Base-by-base conservation (phyloP, 805 yeast genomes). In the Priceomyces fermenticarens region DNA sequence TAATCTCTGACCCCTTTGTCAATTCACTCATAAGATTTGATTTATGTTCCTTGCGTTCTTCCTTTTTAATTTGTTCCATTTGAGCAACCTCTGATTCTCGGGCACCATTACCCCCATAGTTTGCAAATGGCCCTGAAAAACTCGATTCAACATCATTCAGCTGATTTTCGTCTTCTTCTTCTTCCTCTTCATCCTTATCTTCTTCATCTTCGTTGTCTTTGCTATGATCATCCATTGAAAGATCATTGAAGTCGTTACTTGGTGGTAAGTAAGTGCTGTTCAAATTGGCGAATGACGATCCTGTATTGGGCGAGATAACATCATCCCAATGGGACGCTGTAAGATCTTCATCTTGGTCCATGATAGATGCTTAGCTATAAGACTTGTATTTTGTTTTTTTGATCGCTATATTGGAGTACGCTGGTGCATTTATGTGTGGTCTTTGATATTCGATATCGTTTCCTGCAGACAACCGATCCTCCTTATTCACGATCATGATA, bases 321-420 rank as follows among this genome's bases (percentile, higher is more conserved):
- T 80, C 86, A 42, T 75, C 85, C 87, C 86, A 81, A 43, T 73
- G 77, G 1, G 81, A 74, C 4, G 78, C 75, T 8, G 77, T 72
- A 23, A 78, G 62, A 40, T 73, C 78, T 20, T 77, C 81, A 20
- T 20, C 25, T 52, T 64, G 65, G 32, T 70, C 71, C 76, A 72
- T 70, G 27, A 27, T 46, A 20, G 25, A 20, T 20, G 4, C 25
- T 8, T 20, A 8, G 4, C 25, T 20, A 20, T 20, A 8, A 20
- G 25, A 20, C 4, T 20, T 20, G 25, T 20, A 20, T 20, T 20
- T 20, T 20, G 8, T 20, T 20, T 20, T 20, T 20, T 20, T 20
- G 25, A 8, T 8, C 25, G 8, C 25, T 20, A 20, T 20, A 20
- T 20, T 8, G 7, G 25, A 20, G 25, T 20, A 20, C 8, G 25